These are phyloP conservation scores for Solanum dulcamara DNA, from an alignment of 257 asterid species.

Conservation along the genomic window DNA sequence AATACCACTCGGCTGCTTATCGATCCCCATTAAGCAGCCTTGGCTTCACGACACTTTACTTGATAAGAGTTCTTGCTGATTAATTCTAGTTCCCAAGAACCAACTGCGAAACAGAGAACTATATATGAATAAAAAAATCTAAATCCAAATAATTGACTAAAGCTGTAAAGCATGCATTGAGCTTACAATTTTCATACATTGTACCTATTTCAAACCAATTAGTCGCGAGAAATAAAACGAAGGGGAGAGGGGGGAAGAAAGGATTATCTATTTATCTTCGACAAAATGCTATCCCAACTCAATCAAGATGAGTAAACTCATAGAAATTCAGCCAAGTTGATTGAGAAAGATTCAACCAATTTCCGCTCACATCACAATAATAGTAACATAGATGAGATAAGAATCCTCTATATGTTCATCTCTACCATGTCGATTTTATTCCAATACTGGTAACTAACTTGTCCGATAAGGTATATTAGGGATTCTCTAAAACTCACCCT, in stretches of 20 bases:
- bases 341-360: neutral
- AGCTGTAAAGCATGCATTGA: neutral
- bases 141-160: neutral
- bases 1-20: conserved; percentile 51
- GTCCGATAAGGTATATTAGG: neutral
- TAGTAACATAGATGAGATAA: neutral
- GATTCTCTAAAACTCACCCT: neutral
- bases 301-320: neutral
- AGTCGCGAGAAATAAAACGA: neutral
- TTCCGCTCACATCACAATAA: neutral
- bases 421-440: neutral
- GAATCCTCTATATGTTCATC: neutral
- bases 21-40: conserved; percentile 46
- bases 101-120: conserved; percentile 8
- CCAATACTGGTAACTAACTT: neutral
- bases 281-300: neutral
- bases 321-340: neutral
- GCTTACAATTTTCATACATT: neutral
- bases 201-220: neutral
- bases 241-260: neutral
- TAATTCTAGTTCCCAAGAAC: conserved; percentile 11
- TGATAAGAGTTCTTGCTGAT: conserved; percentile 13
- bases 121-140: neutral
- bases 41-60: conserved; percentile 5
- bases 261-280: neutral